Percentiles rank a stretch among this genome's conserved stretches.
Evolutionary conservation across 106 monocot species (phyloP).

Genomic region (Vanilla planifolia): DNA sequence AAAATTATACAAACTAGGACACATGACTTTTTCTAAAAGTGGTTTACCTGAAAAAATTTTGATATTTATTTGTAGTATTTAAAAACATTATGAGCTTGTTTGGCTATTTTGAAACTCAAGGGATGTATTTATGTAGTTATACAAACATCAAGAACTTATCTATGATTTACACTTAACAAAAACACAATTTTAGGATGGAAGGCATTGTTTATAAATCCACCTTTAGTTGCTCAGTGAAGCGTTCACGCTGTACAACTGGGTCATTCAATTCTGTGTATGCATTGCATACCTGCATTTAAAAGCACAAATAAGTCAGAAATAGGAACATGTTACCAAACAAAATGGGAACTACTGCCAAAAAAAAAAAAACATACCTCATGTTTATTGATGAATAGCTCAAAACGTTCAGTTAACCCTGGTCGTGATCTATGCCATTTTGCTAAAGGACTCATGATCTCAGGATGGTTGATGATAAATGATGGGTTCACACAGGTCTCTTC

Average conservation of each 20-base stretch:
- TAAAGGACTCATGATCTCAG: slow-evolving; percentile 95
- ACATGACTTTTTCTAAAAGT: too few relatives aligned
- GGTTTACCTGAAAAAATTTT: too few relatives aligned
- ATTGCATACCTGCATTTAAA: slow-evolving; percentile 67
- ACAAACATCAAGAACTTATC: too few relatives aligned
- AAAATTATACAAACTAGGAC: too few relatives aligned
- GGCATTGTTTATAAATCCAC: slow-evolving; percentile 18
- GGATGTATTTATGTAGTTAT: too few relatives aligned
- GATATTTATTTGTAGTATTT: too few relatives aligned
- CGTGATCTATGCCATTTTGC: slow-evolving; percentile 86
- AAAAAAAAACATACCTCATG: slow-evolving; percentile 52
- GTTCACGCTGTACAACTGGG: slow-evolving; percentile 85
- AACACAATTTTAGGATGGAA: too few relatives aligned
- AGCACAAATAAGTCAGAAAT: neutral
- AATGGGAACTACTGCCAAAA: neutral
- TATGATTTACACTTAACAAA: too few relatives aligned
- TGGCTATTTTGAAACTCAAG: too few relatives aligned
- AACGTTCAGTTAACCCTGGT: slow-evolving; percentile 75
- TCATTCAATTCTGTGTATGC: slow-evolving; percentile 98
- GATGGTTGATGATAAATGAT: slow-evolving; percentile 89
- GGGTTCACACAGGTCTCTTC: slow-evolving; percentile 88
- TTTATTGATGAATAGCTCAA: slow-evolving; percentile 94
- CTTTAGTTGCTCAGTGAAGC: slow-evolving; percentile 88
- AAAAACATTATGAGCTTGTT: too few relatives aligned
- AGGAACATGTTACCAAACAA: slow-evolving; percentile 2